Percentiles rank a stretch among this genome's conserved stretches.
Conservation (phyloP, 768 basidiomycete species). For the Auricularia cornea region DNA sequence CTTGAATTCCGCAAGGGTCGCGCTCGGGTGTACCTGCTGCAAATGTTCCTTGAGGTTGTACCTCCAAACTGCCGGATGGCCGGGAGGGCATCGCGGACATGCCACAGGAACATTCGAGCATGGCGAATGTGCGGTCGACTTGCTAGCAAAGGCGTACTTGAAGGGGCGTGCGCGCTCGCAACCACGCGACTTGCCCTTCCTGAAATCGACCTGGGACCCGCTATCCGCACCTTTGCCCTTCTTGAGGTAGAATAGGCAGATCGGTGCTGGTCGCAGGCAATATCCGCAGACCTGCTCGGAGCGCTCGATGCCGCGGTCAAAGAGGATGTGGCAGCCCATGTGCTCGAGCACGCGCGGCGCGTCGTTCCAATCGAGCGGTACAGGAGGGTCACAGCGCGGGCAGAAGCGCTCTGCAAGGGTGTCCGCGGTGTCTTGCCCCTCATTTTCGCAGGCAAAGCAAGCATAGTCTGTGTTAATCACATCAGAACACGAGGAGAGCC, state of each 20-base stretch:
- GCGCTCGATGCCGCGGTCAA: not conserved
- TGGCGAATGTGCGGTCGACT: not conserved
- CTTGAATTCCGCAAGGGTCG: not conserved
- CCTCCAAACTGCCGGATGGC: not conserved
- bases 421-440: not conserved
- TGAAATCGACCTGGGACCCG: not conserved
- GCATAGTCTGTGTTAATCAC: not conserved
- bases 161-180: not conserved
- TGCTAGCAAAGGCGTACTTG: not conserved
- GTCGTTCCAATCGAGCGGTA: not conserved
- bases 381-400: not conserved
- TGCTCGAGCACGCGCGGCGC: not conserved
- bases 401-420: not conserved
- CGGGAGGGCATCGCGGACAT: not conserved
- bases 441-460: not conserved
- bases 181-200: not conserved
- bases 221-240: not conserved
- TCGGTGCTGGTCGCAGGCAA: not conserved
- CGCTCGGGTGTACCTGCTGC: not conserved
- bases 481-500: not conserved
- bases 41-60: not conserved
- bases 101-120: not conserved
- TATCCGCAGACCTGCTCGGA: not conserved
- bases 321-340: not conserved
- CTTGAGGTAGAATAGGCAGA: not conserved